Evolutionary conservation across 2,329 filamentous ascomycete genomes (phyloP), one percentile per base, ranked within the genome.

Genomic region (Calonectria honghensis): DNA sequence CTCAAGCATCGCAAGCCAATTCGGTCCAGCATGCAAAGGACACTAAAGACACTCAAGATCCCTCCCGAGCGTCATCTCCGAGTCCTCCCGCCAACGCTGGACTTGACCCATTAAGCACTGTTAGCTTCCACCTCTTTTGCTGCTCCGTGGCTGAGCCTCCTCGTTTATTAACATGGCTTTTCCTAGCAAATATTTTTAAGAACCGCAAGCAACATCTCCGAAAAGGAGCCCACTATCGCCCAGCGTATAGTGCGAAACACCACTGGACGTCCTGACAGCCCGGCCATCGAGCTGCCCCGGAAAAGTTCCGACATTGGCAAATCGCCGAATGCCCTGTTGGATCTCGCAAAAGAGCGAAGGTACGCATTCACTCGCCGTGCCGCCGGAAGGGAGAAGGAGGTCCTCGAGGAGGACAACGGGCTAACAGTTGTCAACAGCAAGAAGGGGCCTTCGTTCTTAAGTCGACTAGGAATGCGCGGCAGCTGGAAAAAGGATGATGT

Each of bases 361-460:
- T 94, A 86, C 68, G 81, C 61, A 96, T 16, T 32, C 48, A 65
- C 35, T 41, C 57, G 57, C 57, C 13, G 35, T 41, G 57, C 57
- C 2, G 35, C 57, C 18, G 61, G 27, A 20, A 61, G 6, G 11
- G 31, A 10, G 10, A 41, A 41, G 9, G 39, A 18, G 14, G 10
- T 59, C 45, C n/a, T 18, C 51, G n/a, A 32, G 35, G 39, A 35
- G 48, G 51, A 48, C 54, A 52, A 24, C n/a, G n/a, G 64, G 75
- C 76, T 79, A 50, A 78, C 64, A 14, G 35, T 61, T 29, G 29
- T 24, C 32, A 32, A 45, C 6, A 66, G 39, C 50, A 98, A 94
- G 85, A 98, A 98, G 87, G 94, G 94, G 35, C 92, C 94, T 24
- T 98, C 96, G 18, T 98, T 99, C 83, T 91, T 99, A 35, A 97